phyloP scores from a whole-genome alignment of 495 filamentous ascomycete species.

The Penicillium chermesinum region DNA sequence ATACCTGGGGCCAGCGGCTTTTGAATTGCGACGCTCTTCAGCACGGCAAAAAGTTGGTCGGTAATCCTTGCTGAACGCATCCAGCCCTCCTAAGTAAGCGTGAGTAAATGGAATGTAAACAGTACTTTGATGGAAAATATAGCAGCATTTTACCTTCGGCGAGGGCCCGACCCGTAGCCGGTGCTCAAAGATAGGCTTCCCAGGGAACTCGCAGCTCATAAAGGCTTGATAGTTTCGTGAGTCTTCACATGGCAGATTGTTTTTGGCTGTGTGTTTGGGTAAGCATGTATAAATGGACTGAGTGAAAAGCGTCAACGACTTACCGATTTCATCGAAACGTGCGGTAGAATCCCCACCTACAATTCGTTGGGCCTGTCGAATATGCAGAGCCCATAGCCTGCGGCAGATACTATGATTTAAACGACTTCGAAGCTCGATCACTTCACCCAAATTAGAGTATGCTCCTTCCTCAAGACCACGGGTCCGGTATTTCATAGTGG shows the following conservation, averaged over 20 bases:
- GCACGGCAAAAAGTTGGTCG: conserved; percentile 31
- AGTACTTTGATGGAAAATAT: neutral
- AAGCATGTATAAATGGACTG: neutral
- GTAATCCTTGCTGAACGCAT: conserved; percentile 31
- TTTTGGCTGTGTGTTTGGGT: conserved; percentile 22
- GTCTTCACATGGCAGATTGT: conserved; percentile 25
- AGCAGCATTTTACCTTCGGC: conserved; percentile 28
- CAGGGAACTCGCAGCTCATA: conserved; percentile 41
- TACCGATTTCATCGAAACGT: conserved; percentile 37
- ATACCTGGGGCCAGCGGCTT: conserved; percentile 26
- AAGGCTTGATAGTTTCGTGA: conserved; percentile 37
- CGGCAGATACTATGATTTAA: conserved; percentile 38
- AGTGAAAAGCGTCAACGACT: conserved; percentile 3
- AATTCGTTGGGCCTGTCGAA: conserved; percentile 37
- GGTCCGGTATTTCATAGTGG: conserved; percentile 27
- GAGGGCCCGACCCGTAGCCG: conserved; percentile 36
- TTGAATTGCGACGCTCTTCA: conserved; percentile 30
- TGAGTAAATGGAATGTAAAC: neutral
- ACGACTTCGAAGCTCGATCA: conserved; percentile 34
- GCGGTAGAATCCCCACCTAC: conserved; percentile 32
- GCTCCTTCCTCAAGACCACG: conserved; percentile 35
- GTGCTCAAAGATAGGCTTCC: conserved; percentile 38
- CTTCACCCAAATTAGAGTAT: conserved; percentile 37
- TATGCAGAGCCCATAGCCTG: conserved; percentile 39
- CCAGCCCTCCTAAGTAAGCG: conserved; percentile 32